phyloP scores from a whole-genome alignment of 192 early-diverging fungal genomes.

The Coemansia sp. region DNA sequence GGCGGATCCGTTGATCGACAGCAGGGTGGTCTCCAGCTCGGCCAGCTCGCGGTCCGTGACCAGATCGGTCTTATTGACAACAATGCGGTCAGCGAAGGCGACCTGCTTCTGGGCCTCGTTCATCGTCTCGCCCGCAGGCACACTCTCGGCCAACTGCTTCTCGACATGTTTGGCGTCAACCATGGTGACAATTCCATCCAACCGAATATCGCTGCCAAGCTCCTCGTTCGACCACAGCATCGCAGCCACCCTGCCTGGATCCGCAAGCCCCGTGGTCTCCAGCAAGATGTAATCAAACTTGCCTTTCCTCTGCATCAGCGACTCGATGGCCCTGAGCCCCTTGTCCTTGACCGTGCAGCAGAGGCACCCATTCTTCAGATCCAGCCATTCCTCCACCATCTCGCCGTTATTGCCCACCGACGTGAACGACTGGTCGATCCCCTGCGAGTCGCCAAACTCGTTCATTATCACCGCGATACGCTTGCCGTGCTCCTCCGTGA shows the following conservation, averaged over 20 bases:
- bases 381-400: slow-evolving; percentile 95
- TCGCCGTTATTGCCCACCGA: slow-evolving; percentile 70
- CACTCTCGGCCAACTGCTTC: slow-evolving; percentile 48
- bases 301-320: slow-evolving; percentile 87
- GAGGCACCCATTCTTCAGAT: slow-evolving; percentile 95
- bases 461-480: slow-evolving; percentile 98
- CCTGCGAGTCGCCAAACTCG: slow-evolving; percentile 96
- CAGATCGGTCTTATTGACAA: slow-evolving; percentile 87
- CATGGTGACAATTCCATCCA: slow-evolving; percentile 89
- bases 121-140: slow-evolving; percentile 60
- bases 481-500: slow-evolving; percentile 85
- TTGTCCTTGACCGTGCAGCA: slow-evolving; percentile 98
- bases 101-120: slow-evolving; percentile 76
- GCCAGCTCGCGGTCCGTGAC: slow-evolving; percentile 51
- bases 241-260: slow-evolving; percentile 83
- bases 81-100: slow-evolving; percentile 85
- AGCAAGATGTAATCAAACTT: slow-evolving; percentile 95
- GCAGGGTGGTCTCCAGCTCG: slow-evolving; percentile 44
- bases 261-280: slow-evolving; percentile 86
- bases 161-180: slow-evolving; percentile 76
- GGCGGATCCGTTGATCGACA: slow-evolving; percentile 43
- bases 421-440: slow-evolving; percentile 91
- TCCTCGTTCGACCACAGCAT: slow-evolving; percentile 99
- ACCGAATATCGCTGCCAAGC: slow-evolving; percentile 82
- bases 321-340: slow-evolving; percentile 92